Percentiles rank a stretch among this genome's conserved stretches.
Conservation (phyloP, 2,329 filamentous ascomycete species). For the Cryphonectria parasitica region DNA sequence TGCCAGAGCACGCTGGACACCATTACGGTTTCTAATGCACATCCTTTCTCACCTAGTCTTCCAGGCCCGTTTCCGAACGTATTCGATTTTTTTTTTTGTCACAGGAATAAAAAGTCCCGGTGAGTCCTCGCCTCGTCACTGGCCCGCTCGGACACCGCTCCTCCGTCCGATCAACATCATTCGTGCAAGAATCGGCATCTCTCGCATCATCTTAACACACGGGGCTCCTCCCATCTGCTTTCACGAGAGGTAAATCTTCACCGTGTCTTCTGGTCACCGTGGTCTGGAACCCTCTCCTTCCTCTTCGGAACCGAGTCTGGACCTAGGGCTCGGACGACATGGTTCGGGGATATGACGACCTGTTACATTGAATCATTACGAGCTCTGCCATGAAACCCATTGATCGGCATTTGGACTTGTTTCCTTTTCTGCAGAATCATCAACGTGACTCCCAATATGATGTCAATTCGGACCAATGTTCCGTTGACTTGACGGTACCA, state of each 20-base stretch:
- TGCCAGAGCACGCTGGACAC: slow-evolving; percentile 19
- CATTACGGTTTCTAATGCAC: slow-evolving; percentile 17
- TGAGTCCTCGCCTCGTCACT: slow-evolving; percentile 16
- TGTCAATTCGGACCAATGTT: slow-evolving; percentile 3
- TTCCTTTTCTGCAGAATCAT: not conserved
- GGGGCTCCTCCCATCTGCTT: not conserved
- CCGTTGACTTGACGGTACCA: not conserved
- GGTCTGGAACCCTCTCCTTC: slow-evolving; percentile 15
- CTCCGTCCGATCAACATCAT: slow-evolving; percentile 18
- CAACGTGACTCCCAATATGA: not conserved
- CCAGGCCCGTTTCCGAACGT: slow-evolving; percentile 6
- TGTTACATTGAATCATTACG: slow-evolving; percentile 5
- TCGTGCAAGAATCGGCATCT: slow-evolving; percentile 17
- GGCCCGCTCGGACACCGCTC: slow-evolving; percentile 16
- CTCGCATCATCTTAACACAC: slow-evolving; percentile 6
- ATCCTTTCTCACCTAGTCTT: not conserved
- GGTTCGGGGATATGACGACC: slow-evolving; percentile 16
- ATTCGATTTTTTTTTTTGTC: not conserved
- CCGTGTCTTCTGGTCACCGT: slow-evolving; percentile 7
- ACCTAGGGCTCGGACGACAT: slow-evolving; percentile 1
- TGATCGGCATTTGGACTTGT: slow-evolving; percentile 3
- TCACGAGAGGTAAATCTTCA: slow-evolving; percentile 18
- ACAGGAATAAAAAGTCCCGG: not conserved
- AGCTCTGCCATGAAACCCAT: not conserved
- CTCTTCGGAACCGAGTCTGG: slow-evolving; percentile 13